These are phyloP conservation scores for Dimargaris cristalligena DNA, from an alignment of 192 early-diverging fungal genomes.

Conservation along the genomic window DNA sequence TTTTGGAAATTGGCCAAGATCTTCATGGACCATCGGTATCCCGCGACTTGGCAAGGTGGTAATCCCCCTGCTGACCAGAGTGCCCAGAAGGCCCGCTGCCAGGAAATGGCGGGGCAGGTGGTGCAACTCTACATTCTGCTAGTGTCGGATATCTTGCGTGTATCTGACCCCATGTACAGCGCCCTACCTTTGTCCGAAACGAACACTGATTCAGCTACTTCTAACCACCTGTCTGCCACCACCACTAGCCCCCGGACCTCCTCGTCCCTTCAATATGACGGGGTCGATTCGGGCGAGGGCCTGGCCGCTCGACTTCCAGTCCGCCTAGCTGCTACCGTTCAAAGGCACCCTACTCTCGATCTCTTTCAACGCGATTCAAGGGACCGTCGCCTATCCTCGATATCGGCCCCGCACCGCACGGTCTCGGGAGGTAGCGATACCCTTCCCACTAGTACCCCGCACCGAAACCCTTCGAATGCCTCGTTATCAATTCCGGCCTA, in stretches of 20 bases:
- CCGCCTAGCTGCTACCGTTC: neutral
- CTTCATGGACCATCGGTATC: conserved; percentile 73
- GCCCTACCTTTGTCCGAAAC: neutral
- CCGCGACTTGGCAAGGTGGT: neutral
- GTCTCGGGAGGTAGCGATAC: too few species aligned
- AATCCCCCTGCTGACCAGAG: too few species aligned
- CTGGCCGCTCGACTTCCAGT: neutral
- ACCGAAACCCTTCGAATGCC: too few species aligned
- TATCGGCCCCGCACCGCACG: neutral
- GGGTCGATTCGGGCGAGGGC: neutral
- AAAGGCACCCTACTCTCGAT: neutral
- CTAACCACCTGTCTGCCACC: neutral
- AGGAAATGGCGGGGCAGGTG: conserved; percentile 45
- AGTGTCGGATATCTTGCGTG: conserved; percentile 31
- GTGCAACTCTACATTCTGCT: conserved; percentile 39
- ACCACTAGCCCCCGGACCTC: neutral
- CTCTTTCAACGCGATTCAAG: neutral
- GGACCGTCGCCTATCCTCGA: neutral
- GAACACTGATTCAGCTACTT: neutral
- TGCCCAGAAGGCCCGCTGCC: conserved; percentile 43
- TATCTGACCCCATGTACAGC: conserved; percentile 9
- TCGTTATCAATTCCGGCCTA: neutral
- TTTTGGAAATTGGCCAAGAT: conserved; percentile 85
- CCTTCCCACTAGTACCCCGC: too few species aligned
- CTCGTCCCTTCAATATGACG: neutral